These are phyloP conservation scores for Tardiomyces digboiensis DNA, from an alignment of 1,139 yeast genomes.

Conservation along the genomic window DNA sequence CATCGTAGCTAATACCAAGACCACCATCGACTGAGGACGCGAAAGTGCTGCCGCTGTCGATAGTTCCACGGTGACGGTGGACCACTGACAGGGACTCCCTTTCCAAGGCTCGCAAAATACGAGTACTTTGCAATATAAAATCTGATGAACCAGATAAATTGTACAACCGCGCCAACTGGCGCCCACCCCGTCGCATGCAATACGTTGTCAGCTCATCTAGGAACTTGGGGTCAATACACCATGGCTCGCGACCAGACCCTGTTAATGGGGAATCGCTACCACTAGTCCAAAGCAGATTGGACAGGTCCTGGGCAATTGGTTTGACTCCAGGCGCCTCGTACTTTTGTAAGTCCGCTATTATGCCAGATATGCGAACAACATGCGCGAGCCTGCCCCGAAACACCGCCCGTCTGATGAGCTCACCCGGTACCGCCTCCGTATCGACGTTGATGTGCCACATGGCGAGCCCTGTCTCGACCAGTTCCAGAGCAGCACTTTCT, in stretches of 20 bases:
- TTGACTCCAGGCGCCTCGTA: neutral
- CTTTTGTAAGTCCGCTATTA: neutral
- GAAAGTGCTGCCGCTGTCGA: neutral
- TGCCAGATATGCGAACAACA: neutral
- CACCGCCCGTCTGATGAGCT: neutral
- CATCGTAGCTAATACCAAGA: neutral
- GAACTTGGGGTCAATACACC: neutral
- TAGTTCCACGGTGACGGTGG: neutral
- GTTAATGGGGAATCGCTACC: neutral
- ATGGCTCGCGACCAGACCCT: neutral
- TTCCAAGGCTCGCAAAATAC: neutral
- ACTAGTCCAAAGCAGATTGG: neutral
- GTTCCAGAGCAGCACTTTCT: neutral
- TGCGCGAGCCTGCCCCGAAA: neutral
- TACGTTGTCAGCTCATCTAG: neutral
- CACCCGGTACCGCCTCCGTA: neutral
- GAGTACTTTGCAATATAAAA: neutral
- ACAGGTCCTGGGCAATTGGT: neutral
- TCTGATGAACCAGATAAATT: neutral
- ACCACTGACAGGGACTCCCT: neutral
- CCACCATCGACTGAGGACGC: neutral
- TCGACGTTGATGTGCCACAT: neutral
- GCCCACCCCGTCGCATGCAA: neutral
- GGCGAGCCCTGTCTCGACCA: neutral
- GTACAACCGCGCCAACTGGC: neutral